Evolutionary conservation across 2,329 filamentous ascomycete species (phyloP), one percentile per base, ranked within the genome.

Genomic region (Knufia petricola): DNA sequence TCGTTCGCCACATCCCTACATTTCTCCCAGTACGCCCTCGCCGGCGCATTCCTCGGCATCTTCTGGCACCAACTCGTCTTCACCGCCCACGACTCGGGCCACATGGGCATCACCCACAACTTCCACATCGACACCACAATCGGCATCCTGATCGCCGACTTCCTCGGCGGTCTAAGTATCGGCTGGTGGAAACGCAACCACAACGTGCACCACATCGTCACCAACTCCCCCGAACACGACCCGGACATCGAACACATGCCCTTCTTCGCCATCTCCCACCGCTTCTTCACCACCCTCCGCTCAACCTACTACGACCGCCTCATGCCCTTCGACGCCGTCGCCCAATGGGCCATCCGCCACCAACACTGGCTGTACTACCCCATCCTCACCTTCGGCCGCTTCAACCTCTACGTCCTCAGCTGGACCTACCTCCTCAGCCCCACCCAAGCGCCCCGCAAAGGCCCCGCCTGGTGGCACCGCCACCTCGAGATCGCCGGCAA

Each of bases 121-220:
- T 96, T 90, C 64, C 81, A 85, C 43, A 68, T 80, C 31, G 92
- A 98, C 65, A 84, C 84, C 1, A 74, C 84, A 42, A 87, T 98
- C 53, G 90, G 87, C 42, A 95, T 96, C 61, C 69, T 94, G 55
- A 84, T 95, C 60, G 88, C 89, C 46, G 85, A 95, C 64, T 96
- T 84, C 59, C 70, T 92, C 17, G 92, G 92, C 31, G 92, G 92
- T 0, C 69, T 98, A 28, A 95, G 87, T 21, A 69, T 95, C 47
- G 87, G 90, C 37, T 96, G 90, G 90, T 98, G 90, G 90, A 96
- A 96, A 68, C 77, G 81, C 52, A 95, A 82, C 63, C 90, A 96
- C 67, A 96, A 96, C 61, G 88, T 95, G 4, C 90, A 96, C 63
- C 90, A 96, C 62, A 88, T 96, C 58, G 84, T 96, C 46, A 96